Conservation (phyloP, 2,329 filamentous ascomycete species). For the Microdochium nivale region DNA sequence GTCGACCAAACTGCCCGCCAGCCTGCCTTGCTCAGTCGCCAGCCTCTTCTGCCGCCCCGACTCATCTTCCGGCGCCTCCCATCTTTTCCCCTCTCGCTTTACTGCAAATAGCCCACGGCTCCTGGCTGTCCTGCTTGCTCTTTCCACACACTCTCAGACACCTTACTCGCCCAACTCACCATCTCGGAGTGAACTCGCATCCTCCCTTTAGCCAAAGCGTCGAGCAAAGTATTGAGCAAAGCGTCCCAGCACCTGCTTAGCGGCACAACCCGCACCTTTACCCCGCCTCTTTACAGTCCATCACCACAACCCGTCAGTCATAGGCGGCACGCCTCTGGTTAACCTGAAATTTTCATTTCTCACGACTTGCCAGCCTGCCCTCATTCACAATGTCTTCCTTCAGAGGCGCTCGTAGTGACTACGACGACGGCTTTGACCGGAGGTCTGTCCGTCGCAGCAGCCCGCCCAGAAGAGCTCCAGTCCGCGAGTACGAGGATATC, state of each 20-base stretch:
- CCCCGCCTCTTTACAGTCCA: background rate
- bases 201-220: too few species aligned
- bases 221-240: background rate
- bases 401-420: conserved; percentile 7
- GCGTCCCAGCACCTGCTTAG: background rate
- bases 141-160: background rate
- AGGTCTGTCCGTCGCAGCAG: conserved; percentile 11
- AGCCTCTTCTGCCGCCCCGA: background rate
- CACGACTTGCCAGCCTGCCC: background rate
- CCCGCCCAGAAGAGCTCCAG: conserved; percentile 17
- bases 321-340: background rate
- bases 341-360: too few species aligned
- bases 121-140: background rate
- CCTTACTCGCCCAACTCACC: background rate
- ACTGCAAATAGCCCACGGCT: background rate
- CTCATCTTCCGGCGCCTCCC: background rate
- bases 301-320: background rate
- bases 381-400: background rate
- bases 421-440: conserved; percentile 15
- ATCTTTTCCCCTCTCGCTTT: background rate
- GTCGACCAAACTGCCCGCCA: background rate
- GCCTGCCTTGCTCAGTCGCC: background rate
- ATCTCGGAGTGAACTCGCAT: background rate
- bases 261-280: background rate
- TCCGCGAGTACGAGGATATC: conserved; percentile 28